Conservation (phyloP, 352 stramenopile species). For the Pythium dissimile region DNA sequence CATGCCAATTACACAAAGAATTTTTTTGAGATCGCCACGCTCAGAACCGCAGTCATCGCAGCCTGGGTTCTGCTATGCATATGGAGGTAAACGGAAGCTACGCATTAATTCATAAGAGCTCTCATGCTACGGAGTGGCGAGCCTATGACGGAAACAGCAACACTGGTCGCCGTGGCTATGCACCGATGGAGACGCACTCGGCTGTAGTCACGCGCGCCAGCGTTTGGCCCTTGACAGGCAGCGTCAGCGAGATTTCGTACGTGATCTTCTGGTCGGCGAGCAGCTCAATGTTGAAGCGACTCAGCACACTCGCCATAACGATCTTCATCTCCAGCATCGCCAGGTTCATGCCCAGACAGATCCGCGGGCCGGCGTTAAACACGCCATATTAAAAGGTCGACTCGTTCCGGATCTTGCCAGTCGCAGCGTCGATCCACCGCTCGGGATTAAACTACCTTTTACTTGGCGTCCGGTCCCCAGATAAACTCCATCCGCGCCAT, state of each 20-base stretch:
- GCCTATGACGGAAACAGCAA: too few relatives aligned
- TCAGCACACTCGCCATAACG: slow-evolving; percentile 27
- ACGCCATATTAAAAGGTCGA: neutral
- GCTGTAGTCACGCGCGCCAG: neutral
- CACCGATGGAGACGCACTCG: too few relatives aligned
- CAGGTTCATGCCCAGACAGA: slow-evolving; percentile 33
- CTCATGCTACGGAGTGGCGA: too few relatives aligned
- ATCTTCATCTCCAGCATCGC: slow-evolving; percentile 40
- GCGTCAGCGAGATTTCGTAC: slow-evolving; percentile 19
- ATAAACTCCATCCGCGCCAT: slow-evolving; percentile 34
- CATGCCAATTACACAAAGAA: too few relatives aligned
- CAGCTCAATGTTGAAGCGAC: slow-evolving; percentile 31
- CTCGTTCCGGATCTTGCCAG: neutral
- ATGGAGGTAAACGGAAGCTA: too few relatives aligned
- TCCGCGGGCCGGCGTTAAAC: slow-evolving; percentile 5
- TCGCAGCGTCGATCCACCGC: slow-evolving; percentile 32
- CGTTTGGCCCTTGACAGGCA: neutral
- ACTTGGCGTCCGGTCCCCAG: slow-evolving; percentile 36
- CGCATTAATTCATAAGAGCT: too few relatives aligned
- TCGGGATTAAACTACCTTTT: slow-evolving; percentile 15
- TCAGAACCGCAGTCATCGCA: too few relatives aligned
- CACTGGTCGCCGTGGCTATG: too few relatives aligned
- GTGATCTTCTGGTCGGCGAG: slow-evolving; percentile 11
- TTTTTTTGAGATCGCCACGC: too few relatives aligned
- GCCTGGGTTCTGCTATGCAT: too few relatives aligned